Conservation (phyloP, 2,329 filamentous ascomycete genomes). For the Penicillium concentricum region DNA sequence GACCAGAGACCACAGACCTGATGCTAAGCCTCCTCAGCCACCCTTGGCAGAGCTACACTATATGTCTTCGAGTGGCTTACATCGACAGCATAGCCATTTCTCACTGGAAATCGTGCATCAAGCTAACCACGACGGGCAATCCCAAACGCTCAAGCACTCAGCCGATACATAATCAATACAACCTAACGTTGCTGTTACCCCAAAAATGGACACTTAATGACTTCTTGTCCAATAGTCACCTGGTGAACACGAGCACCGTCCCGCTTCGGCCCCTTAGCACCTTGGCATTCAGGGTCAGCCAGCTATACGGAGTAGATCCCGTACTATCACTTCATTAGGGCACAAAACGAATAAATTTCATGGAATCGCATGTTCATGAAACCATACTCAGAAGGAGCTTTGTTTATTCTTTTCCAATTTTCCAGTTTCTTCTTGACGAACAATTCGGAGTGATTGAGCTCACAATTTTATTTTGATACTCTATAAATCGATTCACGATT, state of each 20-base stretch:
- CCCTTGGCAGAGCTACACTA: neutral
- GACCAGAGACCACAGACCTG: neutral
- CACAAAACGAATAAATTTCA: neutral
- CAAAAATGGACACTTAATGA: neutral
- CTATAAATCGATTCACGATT: neutral
- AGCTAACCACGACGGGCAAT: too few relatives aligned
- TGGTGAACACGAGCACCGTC: neutral
- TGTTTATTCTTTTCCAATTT: neutral
- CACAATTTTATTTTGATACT: neutral
- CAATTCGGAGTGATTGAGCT: neutral
- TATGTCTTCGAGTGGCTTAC: too few relatives aligned
- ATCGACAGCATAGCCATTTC: neutral
- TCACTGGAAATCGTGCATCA: neutral
- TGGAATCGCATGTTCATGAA: neutral
- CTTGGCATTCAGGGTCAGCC: conserved; percentile 6
- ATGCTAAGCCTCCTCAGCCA: neutral
- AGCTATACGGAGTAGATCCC: neutral
- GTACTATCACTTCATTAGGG: neutral
- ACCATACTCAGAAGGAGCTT: too few relatives aligned
- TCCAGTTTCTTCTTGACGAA: neutral
- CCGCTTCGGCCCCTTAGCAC: conserved; percentile 1
- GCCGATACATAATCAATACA: neutral
- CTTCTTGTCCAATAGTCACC: neutral
- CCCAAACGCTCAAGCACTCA: neutral
- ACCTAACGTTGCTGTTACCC: neutral